Conservation (phyloP, 2,329 filamentous ascomycete species). For the Plectosphaerella plurivora region DNA sequence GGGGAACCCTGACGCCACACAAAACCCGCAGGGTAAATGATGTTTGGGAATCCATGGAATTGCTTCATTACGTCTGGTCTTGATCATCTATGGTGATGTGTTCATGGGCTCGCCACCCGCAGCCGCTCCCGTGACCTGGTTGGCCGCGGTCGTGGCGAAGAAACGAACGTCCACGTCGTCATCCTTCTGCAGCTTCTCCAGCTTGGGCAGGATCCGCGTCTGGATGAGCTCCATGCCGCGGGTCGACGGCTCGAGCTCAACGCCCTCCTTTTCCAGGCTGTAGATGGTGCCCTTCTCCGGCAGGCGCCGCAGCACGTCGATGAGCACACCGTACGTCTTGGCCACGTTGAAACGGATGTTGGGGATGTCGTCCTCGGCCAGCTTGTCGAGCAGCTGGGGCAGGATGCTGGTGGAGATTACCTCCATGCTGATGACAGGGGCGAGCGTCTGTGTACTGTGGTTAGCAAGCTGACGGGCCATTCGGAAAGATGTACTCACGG, state of each 20-base stretch:
- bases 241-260: conserved; percentile 58
- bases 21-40: conserved; percentile 26
- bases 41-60: conserved; percentile 26
- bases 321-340: conserved; percentile 89
- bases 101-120: conserved; percentile 57
- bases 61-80: conserved; percentile 41
- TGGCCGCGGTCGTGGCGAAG: conserved; percentile 88
- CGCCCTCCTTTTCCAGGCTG: conserved; percentile 75
- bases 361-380: conserved; percentile 90
- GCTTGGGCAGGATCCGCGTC: conserved; percentile 78
- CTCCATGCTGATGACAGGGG: conserved; percentile 85
- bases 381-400: conserved; percentile 83
- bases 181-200: conserved; percentile 95
- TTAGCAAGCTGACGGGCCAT: conserved; percentile 18
- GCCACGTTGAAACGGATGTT: conserved; percentile 99
- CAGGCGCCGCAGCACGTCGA: conserved; percentile 86
- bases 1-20: too few species aligned
- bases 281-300: conserved; percentile 84
- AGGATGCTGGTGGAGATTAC: conserved; percentile 92
- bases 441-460: conserved; percentile 65
- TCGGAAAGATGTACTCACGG: conserved; percentile 57
- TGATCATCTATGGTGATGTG: conserved; percentile 56
- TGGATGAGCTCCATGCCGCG: conserved; percentile 77
- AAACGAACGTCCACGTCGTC: conserved; percentile 97
- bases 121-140: conserved; percentile 43